Base-by-base conservation (phyloP, 805 yeast genomes). In the Clavispora fructus region DNA sequence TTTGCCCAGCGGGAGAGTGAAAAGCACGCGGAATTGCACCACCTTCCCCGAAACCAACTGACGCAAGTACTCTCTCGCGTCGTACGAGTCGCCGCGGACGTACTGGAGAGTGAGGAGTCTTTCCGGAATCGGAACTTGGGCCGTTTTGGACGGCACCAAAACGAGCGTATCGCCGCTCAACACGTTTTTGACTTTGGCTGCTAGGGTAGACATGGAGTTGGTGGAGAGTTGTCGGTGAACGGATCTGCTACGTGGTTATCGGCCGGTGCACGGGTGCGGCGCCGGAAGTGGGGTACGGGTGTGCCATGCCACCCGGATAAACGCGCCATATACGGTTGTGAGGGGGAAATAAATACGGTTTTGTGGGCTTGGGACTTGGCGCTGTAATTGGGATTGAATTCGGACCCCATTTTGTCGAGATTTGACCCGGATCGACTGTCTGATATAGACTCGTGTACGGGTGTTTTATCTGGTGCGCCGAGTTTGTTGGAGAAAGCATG, bases 111-210 rank as follows among this genome's bases (percentile, higher is more conserved):
- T 75, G 44, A 87, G 70, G 29, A 74, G 60, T 54, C 87, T 71
- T 59, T 86, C 94, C 8, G 76, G 79, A 17, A 59, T 61, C 3
- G 74, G 73, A 14, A 76, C 54, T 39, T 75, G 73, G 27, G 67
- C 52, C 32, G 68, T 54, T 41, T 62, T 60, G 31, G 75, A 53
- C 3, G 88, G 85, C 10, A 73, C 71, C 51, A 85, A 72, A 35
- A 85, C 77, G 33, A 86, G 54, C 11, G 90, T 80, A 65, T 85
- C 92, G 5, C 86, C 88, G 41, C 87, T 82, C 32, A 82, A 60
- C 14, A 85, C 88, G 39, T 80, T 73, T 59, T 84, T 85, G 41
- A 85, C 91, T 61, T 77, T 82, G 35, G 88, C 91, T 19, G 57
- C 50, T 23, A 54, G 39, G 23, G 28, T 30, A 31, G 42, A 29